phyloP scores from a whole-genome alignment of 1,139 yeast genomes.

The Saccharomyces hybrid region DNA sequence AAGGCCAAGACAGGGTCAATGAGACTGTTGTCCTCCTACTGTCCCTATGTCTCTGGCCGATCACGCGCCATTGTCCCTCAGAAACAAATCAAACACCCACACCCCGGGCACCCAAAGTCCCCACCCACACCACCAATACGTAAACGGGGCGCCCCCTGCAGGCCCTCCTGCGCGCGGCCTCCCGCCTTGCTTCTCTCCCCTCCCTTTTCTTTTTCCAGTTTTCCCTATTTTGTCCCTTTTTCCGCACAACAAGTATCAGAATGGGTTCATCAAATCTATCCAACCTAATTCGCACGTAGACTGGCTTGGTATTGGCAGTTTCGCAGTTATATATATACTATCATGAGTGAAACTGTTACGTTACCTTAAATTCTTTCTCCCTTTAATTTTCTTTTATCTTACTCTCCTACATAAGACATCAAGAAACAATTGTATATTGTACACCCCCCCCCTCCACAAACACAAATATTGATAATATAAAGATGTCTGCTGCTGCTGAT shows the following conservation, averaged over 20 bases:
- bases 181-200: constrained; percentile 1
- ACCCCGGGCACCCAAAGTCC: constrained; percentile 1
- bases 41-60: constrained; percentile 3
- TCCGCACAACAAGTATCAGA: constrained; percentile 1
- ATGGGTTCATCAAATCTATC: neutral
- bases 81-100: neutral
- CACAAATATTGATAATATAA: neutral
- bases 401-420: neutral
- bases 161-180: neutral
- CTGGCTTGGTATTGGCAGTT: neutral
- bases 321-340: neutral
- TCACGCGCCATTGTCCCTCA: neutral
- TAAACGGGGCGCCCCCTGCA: neutral
- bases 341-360: neutral
- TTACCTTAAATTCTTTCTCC: neutral
- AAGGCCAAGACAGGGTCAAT: neutral
- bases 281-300: neutral
- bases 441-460: neutral
- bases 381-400: neutral
- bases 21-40: neutral
- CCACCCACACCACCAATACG: neutral
- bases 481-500: constrained; percentile 27
- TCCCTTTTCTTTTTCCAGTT: constrained; percentile 1
- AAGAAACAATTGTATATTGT: neutral
- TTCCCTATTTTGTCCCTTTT: neutral